Evolutionary conservation across 805 yeast genomes (phyloP).

Genomic region (Hanseniaspora occidentalis): DNA sequence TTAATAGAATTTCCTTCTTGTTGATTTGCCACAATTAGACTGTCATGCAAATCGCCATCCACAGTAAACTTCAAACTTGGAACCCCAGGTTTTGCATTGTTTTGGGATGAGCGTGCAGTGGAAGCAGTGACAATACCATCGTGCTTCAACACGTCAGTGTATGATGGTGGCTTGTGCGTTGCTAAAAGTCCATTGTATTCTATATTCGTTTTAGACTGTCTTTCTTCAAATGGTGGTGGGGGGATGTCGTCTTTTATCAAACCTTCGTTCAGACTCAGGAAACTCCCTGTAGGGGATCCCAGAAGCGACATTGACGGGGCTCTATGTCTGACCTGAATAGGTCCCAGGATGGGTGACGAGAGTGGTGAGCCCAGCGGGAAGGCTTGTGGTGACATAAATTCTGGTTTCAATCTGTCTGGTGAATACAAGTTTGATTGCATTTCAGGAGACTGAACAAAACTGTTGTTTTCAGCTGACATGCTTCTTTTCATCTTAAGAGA

Average conservation of each 20-base stretch:
- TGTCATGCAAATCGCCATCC: neutral
- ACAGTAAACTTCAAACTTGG: slow-evolving; percentile 1
- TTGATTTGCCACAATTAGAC: no score
- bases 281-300: slow-evolving; percentile 24
- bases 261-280: neutral
- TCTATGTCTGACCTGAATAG: slow-evolving; percentile 53
- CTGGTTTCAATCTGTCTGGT: slow-evolving; percentile 36
- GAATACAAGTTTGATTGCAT: slow-evolving; percentile 39
- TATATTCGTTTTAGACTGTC: neutral
- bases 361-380: slow-evolving; percentile 39
- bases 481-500: slow-evolving; percentile 5
- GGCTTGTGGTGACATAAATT: slow-evolving; percentile 52
- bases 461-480: slow-evolving; percentile 5
- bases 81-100: neutral
- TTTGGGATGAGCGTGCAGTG: slow-evolving; percentile 3
- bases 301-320: slow-evolving; percentile 37
- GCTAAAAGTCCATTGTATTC: slow-evolving; percentile 5
- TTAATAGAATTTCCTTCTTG: no score
- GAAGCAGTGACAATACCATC: slow-evolving; percentile 12
- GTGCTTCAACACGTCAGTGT: no score
- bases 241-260: slow-evolving; percentile 1
- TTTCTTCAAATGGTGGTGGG: slow-evolving; percentile 5
- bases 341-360: slow-evolving; percentile 33
- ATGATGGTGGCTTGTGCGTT: no score
- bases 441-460: slow-evolving; percentile 15